Evolutionary conservation across 208 protist species (phyloP).

Genomic region (Trypanosoma rangeli): DNA sequence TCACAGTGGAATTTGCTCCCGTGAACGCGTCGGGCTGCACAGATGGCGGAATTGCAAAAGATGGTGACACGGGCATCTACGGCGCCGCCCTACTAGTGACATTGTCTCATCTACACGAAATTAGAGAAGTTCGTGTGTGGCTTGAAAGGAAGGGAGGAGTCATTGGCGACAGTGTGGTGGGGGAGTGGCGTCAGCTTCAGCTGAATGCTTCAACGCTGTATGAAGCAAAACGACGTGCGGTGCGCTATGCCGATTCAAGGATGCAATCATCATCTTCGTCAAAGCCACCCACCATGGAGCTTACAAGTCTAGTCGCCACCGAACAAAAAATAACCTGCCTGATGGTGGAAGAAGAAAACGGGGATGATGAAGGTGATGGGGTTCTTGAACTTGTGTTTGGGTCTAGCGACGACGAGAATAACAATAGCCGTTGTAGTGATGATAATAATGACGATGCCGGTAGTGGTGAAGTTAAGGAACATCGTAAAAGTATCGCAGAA

Average conservation of each 20-base stretch:
- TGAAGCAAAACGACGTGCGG: not conserved
- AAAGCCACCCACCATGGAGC: not conserved
- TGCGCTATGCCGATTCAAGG: not conserved
- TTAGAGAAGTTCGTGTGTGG: not conserved
- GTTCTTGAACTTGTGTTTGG: slow-evolving; percentile 26
- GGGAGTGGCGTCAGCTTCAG: slow-evolving; percentile 3
- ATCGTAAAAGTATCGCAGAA: not conserved
- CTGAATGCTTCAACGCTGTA: slow-evolving; percentile 11
- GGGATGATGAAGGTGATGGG: slow-evolving; percentile 3
- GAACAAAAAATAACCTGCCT: not conserved
- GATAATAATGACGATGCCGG: not conserved
- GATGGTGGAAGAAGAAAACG: not conserved
- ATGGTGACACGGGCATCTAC: not conserved
- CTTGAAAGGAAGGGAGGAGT: not conserved
- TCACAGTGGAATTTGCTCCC: slow-evolving; percentile 19
- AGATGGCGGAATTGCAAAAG: not conserved
- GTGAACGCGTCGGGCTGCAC: too few relatives aligned
- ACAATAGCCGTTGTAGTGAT: not conserved
- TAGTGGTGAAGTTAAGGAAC: not conserved
- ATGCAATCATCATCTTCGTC: not conserved
- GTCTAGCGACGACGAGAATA: slow-evolving; percentile 1
- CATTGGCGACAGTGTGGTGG: not conserved
- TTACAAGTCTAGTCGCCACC: not conserved
- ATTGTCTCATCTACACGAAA: not conserved
- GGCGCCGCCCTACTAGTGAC: not conserved